phyloP scores from a whole-genome alignment of 768 basidiomycete species.

The Pleurotus salmoneostramineus region DNA sequence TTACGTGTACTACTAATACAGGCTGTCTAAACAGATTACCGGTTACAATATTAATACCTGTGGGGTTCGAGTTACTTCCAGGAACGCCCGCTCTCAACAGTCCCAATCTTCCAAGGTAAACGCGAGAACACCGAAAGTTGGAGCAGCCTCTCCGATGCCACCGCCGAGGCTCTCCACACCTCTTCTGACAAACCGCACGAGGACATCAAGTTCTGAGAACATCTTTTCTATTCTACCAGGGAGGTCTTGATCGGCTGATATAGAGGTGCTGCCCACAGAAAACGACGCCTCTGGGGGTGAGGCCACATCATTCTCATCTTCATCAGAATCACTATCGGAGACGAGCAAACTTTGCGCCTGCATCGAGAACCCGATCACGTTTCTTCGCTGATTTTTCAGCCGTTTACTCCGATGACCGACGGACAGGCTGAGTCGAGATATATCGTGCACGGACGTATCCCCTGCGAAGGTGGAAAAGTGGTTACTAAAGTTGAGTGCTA shows the following conservation, averaged over 20 bases:
- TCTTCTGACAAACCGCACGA: slow-evolving; percentile 65
- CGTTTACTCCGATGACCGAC: slow-evolving; percentile 64
- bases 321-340: slow-evolving; percentile 47
- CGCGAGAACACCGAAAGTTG: slow-evolving; percentile 67
- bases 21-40: not conserved
- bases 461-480: slow-evolving; percentile 59
- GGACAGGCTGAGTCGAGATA: slow-evolving; percentile 43
- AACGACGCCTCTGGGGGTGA: slow-evolving; percentile 33
- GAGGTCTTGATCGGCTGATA: slow-evolving; percentile 43
- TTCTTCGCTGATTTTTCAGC: slow-evolving; percentile 46
- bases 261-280: slow-evolving; percentile 30
- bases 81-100: slow-evolving; percentile 22
- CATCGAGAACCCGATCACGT: slow-evolving; percentile 61
- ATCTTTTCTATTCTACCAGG: slow-evolving; percentile 54
- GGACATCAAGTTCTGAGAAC: slow-evolving; percentile 63
- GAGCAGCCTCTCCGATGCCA: slow-evolving; percentile 53
- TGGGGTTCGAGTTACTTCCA: not conserved
- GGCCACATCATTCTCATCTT: slow-evolving; percentile 24
- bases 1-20: not conserved
- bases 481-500: slow-evolving; percentile 67
- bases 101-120: slow-evolving; percentile 84
- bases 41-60: not conserved
- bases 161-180: slow-evolving; percentile 69
- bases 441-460: slow-evolving; percentile 57
- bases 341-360: slow-evolving; percentile 27